phyloP scores from a whole-genome alignment of 2,329 filamentous ascomycete species.

The Penicillium fuscoglaucum region DNA sequence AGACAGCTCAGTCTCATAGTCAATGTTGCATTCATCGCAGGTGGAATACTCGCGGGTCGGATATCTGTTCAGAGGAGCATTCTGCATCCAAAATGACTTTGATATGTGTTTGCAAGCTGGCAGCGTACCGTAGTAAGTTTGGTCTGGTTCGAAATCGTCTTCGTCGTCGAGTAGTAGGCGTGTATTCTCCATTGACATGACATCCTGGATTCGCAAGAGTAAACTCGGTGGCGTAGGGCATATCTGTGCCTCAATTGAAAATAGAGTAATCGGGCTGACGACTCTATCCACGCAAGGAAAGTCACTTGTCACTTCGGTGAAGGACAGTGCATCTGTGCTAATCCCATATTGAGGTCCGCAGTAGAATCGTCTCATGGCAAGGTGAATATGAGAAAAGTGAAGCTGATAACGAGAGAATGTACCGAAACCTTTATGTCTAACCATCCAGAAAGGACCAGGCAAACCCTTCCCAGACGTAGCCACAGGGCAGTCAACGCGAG shows the following conservation, averaged over 20 bases:
- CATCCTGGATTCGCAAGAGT: not conserved
- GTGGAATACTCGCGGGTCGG: not conserved
- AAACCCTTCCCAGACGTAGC: fast-evolving
- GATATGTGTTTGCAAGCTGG: not conserved
- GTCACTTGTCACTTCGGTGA: not conserved
- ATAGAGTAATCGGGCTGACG: not conserved
- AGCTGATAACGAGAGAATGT: not conserved
- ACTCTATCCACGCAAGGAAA: too few species aligned
- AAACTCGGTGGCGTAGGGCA: not conserved
- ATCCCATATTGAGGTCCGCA: not conserved
- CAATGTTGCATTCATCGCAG: not conserved
- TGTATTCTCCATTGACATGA: not conserved
- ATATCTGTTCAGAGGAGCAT: not conserved
- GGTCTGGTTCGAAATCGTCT: too few species aligned
- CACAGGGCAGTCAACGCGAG: not conserved
- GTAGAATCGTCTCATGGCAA: not conserved
- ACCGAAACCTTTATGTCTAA: not conserved
- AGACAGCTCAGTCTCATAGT: not conserved
- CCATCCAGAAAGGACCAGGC: not conserved
- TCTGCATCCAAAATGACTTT: not conserved
- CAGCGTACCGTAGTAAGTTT: not conserved
- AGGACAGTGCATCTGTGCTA: not conserved
- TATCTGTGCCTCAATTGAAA: not conserved
- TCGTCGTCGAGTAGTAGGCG: too few species aligned
- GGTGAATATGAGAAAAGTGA: not conserved